Conservation (phyloP, 108 stramenopile genomes). For the Skeletonema costatum region DNA sequence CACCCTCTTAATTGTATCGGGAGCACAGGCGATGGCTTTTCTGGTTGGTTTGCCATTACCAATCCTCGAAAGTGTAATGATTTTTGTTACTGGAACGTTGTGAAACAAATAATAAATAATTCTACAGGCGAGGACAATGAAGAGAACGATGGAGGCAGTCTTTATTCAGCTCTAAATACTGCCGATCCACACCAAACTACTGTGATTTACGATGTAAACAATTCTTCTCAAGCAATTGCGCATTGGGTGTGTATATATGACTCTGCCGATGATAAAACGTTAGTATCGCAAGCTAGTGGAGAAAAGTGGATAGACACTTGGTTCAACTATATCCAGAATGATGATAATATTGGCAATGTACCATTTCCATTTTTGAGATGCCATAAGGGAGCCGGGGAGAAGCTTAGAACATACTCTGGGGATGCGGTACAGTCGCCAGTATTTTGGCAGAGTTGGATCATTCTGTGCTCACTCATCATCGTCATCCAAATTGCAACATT, state of each 20-base stretch:
- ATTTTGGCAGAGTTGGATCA: conserved; percentile 44
- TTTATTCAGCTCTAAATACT: conserved; percentile 33
- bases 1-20: conserved; percentile 46
- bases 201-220: conserved; percentile 3
- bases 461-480: conserved; percentile 5
- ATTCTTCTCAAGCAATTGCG: neutral
- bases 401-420: conserved; percentile 32
- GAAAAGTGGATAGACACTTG: conserved; percentile 41
- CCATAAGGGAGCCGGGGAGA: conserved; percentile 44
- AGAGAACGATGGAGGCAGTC: neutral
- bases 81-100: conserved; percentile 45
- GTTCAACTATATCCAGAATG: neutral
- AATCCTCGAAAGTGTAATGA: conserved; percentile 45
- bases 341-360: conserved; percentile 2
- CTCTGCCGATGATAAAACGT: conserved; percentile 25
- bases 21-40: conserved; percentile 43
- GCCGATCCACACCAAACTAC: conserved; percentile 41
- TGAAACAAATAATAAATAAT: neutral
- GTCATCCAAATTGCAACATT: conserved; percentile 12
- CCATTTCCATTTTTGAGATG: conserved; percentile 41
- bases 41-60: conserved; percentile 51
- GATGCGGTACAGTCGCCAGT: conserved; percentile 24
- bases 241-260: conserved; percentile 46
- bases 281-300: conserved; percentile 11
- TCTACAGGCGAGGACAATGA: neutral